A percentile compares a stretch with the other conserved stretches of the same genome.
Evolutionary conservation across 805 yeast species (phyloP).

Genomic region (Starmerella asiatica): DNA sequence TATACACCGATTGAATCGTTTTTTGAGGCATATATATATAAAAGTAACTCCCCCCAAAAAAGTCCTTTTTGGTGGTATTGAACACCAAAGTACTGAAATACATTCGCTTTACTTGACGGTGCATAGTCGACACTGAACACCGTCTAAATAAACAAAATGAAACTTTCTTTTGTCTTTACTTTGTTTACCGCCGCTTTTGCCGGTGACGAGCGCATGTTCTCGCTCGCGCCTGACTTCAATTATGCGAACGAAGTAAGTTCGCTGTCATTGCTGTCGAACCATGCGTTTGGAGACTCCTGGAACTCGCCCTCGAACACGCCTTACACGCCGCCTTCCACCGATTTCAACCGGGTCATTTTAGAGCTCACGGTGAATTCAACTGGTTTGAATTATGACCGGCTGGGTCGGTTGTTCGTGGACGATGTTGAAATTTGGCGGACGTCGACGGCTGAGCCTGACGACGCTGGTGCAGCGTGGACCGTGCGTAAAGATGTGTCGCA

Average conservation of each 20-base stretch:
- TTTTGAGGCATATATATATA: not conserved
- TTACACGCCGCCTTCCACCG: slow-evolving; percentile 25
- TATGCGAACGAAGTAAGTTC: slow-evolving; percentile 11
- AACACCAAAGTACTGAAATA: too few species aligned
- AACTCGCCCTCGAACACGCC: slow-evolving; percentile 23
- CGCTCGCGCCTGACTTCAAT: slow-evolving; percentile 5
- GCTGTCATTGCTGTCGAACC: slow-evolving; percentile 16
- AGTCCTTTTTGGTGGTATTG: too few species aligned
- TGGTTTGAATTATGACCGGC: slow-evolving; percentile 30
- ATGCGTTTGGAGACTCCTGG: slow-evolving; percentile 27
- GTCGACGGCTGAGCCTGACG: slow-evolving; percentile 68
- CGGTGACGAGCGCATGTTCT: slow-evolving; percentile 10
- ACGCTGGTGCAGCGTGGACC: slow-evolving; percentile 37
- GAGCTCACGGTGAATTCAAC: slow-evolving; percentile 26
- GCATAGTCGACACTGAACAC: too few species aligned
- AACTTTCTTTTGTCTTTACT: not conserved
- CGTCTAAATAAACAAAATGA: not conserved
- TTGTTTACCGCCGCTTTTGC: not conserved
- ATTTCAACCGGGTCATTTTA: slow-evolving; percentile 29
- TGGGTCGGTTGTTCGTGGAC: slow-evolving; percentile 27
- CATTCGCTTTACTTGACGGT: too few species aligned
- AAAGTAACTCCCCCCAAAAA: too few species aligned
- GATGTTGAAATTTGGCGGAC: slow-evolving; percentile 70
- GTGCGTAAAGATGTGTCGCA: slow-evolving; percentile 53
- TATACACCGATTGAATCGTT: too few species aligned